phyloP scores from a whole-genome alignment of 2,329 filamentous ascomycete genomes.

The Nemania diffusa region DNA sequence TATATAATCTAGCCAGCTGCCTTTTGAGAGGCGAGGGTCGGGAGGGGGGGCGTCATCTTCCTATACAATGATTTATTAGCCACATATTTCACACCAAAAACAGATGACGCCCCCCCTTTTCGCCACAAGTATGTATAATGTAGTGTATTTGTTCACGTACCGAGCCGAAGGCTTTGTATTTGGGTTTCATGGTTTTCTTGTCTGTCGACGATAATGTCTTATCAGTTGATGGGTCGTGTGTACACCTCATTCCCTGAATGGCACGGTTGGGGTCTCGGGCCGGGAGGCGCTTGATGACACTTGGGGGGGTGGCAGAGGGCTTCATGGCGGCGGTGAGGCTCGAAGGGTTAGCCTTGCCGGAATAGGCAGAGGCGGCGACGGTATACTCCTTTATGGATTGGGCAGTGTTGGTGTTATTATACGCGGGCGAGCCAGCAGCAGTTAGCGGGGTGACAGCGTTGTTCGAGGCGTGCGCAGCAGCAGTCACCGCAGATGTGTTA shows the following conservation, averaged over 20 bases:
- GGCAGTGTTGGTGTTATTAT: conserved; percentile 56
- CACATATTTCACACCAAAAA: conserved; percentile 59
- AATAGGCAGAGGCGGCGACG: conserved; percentile 60
- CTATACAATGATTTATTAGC: conserved; percentile 75
- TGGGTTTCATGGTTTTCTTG: conserved; percentile 68
- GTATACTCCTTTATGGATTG: conserved; percentile 64
- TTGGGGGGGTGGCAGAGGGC: conserved; percentile 43
- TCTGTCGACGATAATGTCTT: conserved; percentile 60
- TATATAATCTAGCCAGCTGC: conserved; percentile 73
- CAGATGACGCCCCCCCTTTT: conserved; percentile 72
- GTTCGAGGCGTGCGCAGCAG: conserved; percentile 55
- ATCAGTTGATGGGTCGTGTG: conserved; percentile 65
- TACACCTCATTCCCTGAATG: conserved; percentile 67
- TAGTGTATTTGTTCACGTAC: conserved; percentile 63
- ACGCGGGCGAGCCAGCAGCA: conserved; percentile 62
- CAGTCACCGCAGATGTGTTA: conserved; percentile 54
- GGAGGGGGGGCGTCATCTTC: conserved; percentile 81
- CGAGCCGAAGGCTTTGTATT: conserved; percentile 72
- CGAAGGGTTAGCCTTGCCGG: conserved; percentile 52
- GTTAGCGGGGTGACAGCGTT: conserved; percentile 63
- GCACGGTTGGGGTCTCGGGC: conserved; percentile 67
- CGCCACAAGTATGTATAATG: conserved; percentile 51
- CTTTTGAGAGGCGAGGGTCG: conserved; percentile 82
- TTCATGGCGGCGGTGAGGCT: conserved; percentile 47
- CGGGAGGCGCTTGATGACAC: conserved; percentile 57